These are phyloP conservation scores for Fraxinus excelsior DNA, from an alignment of 257 asterid species.

Conservation along the genomic window DNA sequence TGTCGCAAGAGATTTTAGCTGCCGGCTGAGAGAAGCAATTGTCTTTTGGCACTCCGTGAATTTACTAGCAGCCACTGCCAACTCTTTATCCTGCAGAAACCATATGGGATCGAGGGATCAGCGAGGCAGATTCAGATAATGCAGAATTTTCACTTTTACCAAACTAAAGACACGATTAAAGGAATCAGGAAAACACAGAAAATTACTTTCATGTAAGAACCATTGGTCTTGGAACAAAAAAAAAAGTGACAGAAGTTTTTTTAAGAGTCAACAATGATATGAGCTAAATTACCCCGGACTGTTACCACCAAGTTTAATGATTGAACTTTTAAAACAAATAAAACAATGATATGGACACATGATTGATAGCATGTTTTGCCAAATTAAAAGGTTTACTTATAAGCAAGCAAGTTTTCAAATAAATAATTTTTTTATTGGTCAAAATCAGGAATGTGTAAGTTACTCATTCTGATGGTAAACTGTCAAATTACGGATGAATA, in stretches of 20 bases:
- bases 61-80: slow-evolving; percentile 46
- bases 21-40: slow-evolving; percentile 46
- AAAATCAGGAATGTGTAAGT: neutral
- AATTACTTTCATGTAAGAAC: too few species aligned
- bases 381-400: neutral
- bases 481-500: neutral
- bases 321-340: neutral
- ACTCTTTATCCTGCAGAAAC: slow-evolving; percentile 39
- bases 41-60: slow-evolving; percentile 55
- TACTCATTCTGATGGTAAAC: neutral
- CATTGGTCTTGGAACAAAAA: too few species aligned
- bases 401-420: neutral
- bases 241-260: too few species aligned
- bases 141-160: neutral
- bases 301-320: neutral
- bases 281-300: neutral
- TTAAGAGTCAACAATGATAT: too few species aligned
- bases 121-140: neutral
- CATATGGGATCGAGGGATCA: neutral
- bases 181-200: too few species aligned
- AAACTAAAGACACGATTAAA: neutral
- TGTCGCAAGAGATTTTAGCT: slow-evolving; percentile 41
- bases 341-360: too few species aligned
- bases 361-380: neutral
- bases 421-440: neutral